Evolutionary conservation across 2,329 filamentous ascomycete species (phyloP).

Genomic region (Zymoseptoria passerinii): DNA sequence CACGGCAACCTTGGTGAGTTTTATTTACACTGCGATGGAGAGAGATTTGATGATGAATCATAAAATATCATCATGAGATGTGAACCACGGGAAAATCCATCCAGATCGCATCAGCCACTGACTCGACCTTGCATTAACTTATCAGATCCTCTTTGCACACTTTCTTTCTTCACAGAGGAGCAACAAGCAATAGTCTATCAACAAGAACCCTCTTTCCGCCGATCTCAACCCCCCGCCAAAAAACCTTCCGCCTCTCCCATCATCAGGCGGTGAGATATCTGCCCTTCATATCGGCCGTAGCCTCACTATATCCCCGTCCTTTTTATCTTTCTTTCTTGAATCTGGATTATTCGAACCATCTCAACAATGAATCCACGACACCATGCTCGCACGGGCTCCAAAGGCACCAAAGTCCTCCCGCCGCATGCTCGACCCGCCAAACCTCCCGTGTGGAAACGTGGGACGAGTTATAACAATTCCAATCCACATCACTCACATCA

Average conservation of each 20-base stretch:
- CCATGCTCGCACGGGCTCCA: slow-evolving; percentile 20
- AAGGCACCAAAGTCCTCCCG: slow-evolving; percentile 21
- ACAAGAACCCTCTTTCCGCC: neutral
- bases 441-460: slow-evolving; percentile 17
- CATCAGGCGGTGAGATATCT: neutral
- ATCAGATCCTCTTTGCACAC: neutral
- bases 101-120: neutral
- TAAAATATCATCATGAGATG: no score
- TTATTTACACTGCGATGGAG: neutral
- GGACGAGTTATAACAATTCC: slow-evolving; percentile 19
- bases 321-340: neutral
- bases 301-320: neutral
- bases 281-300: neutral
- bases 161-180: neutral
- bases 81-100: neutral
- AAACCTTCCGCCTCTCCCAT: neutral
- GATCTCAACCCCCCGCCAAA: neutral
- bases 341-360: neutral
- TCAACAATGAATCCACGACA: slow-evolving; percentile 21
- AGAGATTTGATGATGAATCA: no score
- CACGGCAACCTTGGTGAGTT: neutral
- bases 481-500: slow-evolving; percentile 9
- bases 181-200: no score
- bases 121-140: neutral
- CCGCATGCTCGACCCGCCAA: slow-evolving; percentile 20